Conservation (phyloP, 371 early-diverging fungal species). For the Gilbertella persicaria region DNA sequence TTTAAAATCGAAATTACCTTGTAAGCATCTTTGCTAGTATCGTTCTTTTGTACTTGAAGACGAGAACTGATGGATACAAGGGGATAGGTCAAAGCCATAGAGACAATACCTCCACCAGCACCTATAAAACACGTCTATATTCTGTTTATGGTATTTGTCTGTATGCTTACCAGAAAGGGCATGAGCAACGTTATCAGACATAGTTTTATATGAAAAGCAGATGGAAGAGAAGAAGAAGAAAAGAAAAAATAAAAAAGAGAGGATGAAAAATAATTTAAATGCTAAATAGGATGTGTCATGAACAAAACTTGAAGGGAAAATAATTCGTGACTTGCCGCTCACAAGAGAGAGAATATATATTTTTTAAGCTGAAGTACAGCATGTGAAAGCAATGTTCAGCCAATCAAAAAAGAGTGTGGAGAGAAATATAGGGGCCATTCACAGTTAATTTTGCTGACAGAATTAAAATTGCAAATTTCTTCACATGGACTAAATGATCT, state of each 20-base stretch:
- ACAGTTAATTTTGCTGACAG: conserved; percentile 17
- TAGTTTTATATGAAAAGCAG: conserved; percentile 30
- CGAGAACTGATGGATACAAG: conserved; percentile 90
- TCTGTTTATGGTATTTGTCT: not conserved
- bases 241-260: conserved; percentile 12
- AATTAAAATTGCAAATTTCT: conserved; percentile 1
- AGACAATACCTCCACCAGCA: conserved; percentile 94
- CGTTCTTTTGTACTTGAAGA: conserved; percentile 83
- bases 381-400: conserved; percentile 22
- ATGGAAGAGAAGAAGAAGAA: conserved; percentile 17
- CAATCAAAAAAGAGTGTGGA: conserved; percentile 26
- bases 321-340: conserved; percentile 3
- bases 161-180: conserved; percentile 75
- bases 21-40: conserved; percentile 62
- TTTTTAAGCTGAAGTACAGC: not conserved
- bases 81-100: conserved; percentile 95
- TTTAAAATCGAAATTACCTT: conserved; percentile 42
- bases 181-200: conserved; percentile 95
- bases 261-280: conserved; percentile 2
- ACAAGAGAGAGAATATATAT: not conserved
- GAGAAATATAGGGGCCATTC: not conserved
- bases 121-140: no score
- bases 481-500: conserved; percentile 17
- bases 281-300: conserved; percentile 25
- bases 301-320: conserved; percentile 5